These are phyloP conservation scores for Candida chauliodis DNA, from an alignment of 805 yeast genomes.

Conservation along the genomic window DNA sequence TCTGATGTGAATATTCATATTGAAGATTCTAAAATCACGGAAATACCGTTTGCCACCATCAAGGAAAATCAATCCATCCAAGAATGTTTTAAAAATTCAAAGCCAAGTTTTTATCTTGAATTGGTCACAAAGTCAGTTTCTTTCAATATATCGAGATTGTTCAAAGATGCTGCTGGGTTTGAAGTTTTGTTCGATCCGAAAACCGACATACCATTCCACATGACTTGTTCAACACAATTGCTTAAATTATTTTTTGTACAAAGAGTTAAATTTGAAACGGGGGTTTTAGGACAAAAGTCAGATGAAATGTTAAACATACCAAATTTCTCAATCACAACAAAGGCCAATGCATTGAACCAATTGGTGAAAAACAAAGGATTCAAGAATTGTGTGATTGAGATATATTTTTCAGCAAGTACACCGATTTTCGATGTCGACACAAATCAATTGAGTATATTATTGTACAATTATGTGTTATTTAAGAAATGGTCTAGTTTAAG, in stretches of 20 bases:
- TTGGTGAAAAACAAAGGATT: slow-evolving; percentile 34
- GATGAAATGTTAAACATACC: slow-evolving; percentile 35
- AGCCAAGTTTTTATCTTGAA: slow-evolving; percentile 22
- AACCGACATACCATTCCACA: slow-evolving; percentile 31
- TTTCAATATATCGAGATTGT: slow-evolving; percentile 21
- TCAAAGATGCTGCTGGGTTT: slow-evolving; percentile 33
- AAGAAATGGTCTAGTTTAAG: slow-evolving; percentile 23
- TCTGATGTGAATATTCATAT: slow-evolving; percentile 24
- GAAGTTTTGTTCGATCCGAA: slow-evolving; percentile 32
- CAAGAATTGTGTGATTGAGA: slow-evolving; percentile 33
- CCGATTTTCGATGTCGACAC: slow-evolving; percentile 38
- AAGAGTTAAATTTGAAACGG: slow-evolving; percentile 4
- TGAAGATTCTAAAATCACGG: slow-evolving; percentile 22
- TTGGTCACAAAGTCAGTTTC: slow-evolving; percentile 22
- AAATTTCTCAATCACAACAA: slow-evolving; percentile 30
- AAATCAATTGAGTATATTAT: slow-evolving; percentile 25
- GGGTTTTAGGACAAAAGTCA: slow-evolving; percentile 9
- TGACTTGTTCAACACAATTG: slow-evolving; percentile 30
- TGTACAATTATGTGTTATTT: slow-evolving; percentile 30
- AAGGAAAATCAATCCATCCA: slow-evolving; percentile 17
- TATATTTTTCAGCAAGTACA: slow-evolving; percentile 34
- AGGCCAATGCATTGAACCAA: slow-evolving; percentile 31
- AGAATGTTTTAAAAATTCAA: slow-evolving; percentile 17
- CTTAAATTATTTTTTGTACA: slow-evolving; percentile 22
- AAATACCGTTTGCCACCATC: slow-evolving; percentile 30